Percentiles rank a stretch among this genome's conserved stretches.
Evolutionary conservation across 108 stramenopile genomes (phyloP).

Genomic region (Nitzschia putrida): DNA sequence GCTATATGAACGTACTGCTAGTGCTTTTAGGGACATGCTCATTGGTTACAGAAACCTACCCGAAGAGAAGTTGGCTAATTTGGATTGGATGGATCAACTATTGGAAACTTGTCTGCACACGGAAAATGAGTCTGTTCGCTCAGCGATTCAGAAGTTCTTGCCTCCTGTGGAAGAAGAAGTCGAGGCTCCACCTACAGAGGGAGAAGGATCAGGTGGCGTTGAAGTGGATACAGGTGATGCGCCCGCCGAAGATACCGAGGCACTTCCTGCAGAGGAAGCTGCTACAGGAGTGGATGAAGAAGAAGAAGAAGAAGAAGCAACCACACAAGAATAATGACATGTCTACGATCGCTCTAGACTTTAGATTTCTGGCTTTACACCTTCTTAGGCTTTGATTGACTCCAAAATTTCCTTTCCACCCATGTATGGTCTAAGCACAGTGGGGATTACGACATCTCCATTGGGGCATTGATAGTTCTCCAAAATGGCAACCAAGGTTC

Average conservation of each 20-base stretch:
- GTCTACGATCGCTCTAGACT: too few relatives aligned
- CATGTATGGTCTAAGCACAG: conserved; percentile 93
- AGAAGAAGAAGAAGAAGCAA: too few relatives aligned
- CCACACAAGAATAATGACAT: too few relatives aligned
- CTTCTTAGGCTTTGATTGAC: not conserved
- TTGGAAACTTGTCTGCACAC: conserved; percentile 39
- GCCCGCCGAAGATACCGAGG: not conserved
- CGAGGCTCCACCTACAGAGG: not conserved
- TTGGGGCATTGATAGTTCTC: conserved; percentile 96
- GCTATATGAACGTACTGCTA: conserved; percentile 26
- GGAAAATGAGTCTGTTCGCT: conserved; percentile 33
- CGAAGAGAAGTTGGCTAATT: conserved; percentile 27
- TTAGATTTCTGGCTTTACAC: too few relatives aligned
- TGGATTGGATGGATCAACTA: conserved; percentile 44
- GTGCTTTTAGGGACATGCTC: conserved; percentile 41
- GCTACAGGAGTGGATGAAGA: too few relatives aligned
- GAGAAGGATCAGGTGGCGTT: not conserved
- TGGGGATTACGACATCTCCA: conserved; percentile 86
- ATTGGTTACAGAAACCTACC: conserved; percentile 35
- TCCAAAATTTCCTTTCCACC: conserved; percentile 78
- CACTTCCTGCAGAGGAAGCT: not conserved
- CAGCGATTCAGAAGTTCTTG: conserved; percentile 36
- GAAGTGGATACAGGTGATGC: not conserved
- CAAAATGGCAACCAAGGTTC: conserved; percentile 94
- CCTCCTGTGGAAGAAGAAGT: conserved; percentile 21